Conservation (phyloP, 164 flowering plant species). For the Houttuynia cordata region DNA sequence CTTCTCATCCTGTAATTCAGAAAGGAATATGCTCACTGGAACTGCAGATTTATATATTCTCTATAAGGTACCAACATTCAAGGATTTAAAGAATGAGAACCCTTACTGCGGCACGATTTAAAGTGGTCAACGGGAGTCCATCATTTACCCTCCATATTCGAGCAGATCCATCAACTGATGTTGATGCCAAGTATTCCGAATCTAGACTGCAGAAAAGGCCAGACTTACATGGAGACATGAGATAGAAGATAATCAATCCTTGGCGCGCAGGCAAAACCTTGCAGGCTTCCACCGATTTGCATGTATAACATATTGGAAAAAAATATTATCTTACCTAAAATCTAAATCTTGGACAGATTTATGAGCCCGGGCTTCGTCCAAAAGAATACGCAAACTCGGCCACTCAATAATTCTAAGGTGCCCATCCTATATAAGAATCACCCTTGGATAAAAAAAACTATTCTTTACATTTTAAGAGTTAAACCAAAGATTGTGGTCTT, state of each 20-base stretch:
- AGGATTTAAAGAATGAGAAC: background rate
- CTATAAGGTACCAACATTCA: background rate
- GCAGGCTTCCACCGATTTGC: too few species aligned
- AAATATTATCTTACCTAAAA: slow-evolving; percentile 44
- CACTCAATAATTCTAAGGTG: slow-evolving; percentile 83
- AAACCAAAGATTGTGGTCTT: background rate
- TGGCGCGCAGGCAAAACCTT: background rate
- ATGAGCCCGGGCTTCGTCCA: slow-evolving; percentile 84
- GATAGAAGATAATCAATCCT: background rate
- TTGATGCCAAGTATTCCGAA: slow-evolving; percentile 81
- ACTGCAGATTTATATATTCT: too few species aligned
- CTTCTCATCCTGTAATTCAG: slow-evolving; percentile 58
- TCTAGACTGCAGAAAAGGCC: slow-evolving; percentile 48
- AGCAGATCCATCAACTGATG: slow-evolving; percentile 88
- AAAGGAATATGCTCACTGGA: too few species aligned
- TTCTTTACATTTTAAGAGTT: background rate
- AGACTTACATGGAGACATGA: background rate
- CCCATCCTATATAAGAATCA: slow-evolving; percentile 53
- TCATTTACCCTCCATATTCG: slow-evolving; percentile 81
- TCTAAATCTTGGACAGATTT: slow-evolving; percentile 81
- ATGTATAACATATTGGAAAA: background rate
- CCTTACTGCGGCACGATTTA: slow-evolving; percentile 61
- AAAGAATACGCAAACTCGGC: slow-evolving; percentile 63
- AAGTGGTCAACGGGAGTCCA: slow-evolving; percentile 58
- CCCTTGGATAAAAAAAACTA: background rate